These are phyloP conservation scores for Scytalidium sp. DNA, from an alignment of 2,329 filamentous ascomycete species.

Conservation along the genomic window DNA sequence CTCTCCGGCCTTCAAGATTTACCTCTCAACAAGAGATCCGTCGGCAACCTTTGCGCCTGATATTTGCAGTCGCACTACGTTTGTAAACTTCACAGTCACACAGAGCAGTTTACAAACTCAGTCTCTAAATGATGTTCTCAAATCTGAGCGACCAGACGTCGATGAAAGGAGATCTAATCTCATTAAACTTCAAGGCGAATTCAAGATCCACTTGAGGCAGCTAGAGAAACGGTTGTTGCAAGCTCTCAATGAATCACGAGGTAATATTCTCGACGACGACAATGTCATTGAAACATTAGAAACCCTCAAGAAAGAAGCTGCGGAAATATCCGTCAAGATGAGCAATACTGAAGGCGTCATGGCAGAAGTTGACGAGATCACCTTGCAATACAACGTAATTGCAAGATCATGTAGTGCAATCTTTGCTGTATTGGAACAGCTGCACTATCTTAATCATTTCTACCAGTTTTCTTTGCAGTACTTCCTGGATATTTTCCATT, in stretches of 20 bases:
- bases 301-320: conserved; percentile 95
- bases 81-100: conserved; percentile 99
- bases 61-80: conserved; percentile 96
- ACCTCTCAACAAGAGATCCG: conserved; percentile 91
- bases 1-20: conserved; percentile 92
- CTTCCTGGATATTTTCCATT: conserved; percentile 96
- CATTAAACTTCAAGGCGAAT: conserved; percentile 98
- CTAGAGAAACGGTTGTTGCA: conserved; percentile 92
- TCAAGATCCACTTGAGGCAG: conserved; percentile 95
- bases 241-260: conserved; percentile 93
- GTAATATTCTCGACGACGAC: conserved; percentile 97
- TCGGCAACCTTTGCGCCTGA: conserved; percentile 95
- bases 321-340: conserved; percentile 95
- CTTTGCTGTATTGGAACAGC: conserved; percentile 92
- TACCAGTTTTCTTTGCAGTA: conserved; percentile 99
- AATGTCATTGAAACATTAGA: conserved; percentile 97
- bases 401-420: conserved; percentile 95
- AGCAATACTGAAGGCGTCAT: conserved; percentile 96
- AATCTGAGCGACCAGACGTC: conserved; percentile 94
- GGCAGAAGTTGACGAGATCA: conserved; percentile 96
- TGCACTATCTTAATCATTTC: conserved; percentile 98
- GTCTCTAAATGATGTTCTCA: conserved; percentile 94
- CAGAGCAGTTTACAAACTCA: conserved; percentile 98
- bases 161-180: conserved; percentile 95
- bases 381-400: conserved; percentile 88